phyloP scores from a whole-genome alignment of 2,329 filamentous ascomycete species.

The Fusarium circinatum region DNA sequence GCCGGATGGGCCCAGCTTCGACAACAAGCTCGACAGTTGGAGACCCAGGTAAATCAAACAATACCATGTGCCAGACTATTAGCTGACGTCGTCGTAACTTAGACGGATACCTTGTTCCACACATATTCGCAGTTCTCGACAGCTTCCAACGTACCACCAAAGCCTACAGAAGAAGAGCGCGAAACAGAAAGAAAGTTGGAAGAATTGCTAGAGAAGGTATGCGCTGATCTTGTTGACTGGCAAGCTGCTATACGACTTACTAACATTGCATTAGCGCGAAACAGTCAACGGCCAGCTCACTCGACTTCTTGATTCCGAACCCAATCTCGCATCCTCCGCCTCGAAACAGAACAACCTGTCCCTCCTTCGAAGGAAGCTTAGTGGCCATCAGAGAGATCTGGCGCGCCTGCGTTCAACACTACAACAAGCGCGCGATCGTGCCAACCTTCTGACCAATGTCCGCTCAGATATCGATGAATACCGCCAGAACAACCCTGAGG shows the following conservation, averaged over 20 bases:
- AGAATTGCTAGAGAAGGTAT: conserved; percentile 84
- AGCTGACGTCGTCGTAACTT: conserved; percentile 36
- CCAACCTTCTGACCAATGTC: conserved; percentile 90
- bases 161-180: conserved; percentile 86
- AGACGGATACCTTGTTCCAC: conserved; percentile 88
- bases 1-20: conserved; percentile 92
- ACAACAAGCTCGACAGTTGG: conserved; percentile 87
- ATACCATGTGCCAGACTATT: conserved; percentile 27
- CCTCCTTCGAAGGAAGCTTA: conserved; percentile 88
- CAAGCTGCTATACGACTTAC: conserved; percentile 5
- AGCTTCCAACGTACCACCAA: conserved; percentile 79
- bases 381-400: conserved; percentile 87
- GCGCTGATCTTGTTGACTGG: background rate
- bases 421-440: conserved; percentile 81
- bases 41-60: conserved; percentile 77
- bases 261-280: conserved; percentile 71
- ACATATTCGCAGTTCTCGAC: conserved; percentile 92
- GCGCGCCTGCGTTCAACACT: conserved; percentile 78
- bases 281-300: conserved; percentile 82
- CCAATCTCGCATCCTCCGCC: conserved; percentile 84
- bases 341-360: conserved; percentile 97
- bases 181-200: conserved; percentile 83
- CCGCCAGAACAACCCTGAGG: conserved; percentile 81
- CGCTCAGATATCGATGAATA: conserved; percentile 93
- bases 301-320: conserved; percentile 92